phyloP scores from a whole-genome alignment of 148 eudicot genomes.

The Arctostaphylos glauca region DNA sequence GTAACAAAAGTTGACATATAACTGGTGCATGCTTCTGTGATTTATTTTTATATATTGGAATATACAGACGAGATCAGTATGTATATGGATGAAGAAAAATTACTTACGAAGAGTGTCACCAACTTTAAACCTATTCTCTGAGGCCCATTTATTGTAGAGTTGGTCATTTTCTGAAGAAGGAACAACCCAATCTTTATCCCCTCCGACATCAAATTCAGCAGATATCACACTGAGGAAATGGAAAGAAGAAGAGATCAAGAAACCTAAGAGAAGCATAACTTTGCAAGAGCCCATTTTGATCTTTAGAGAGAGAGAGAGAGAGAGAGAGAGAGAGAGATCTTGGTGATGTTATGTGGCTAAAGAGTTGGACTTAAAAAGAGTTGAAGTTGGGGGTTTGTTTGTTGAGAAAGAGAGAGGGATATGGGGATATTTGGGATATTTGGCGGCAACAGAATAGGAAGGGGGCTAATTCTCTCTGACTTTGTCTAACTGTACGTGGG shows the following conservation, averaged over 20 bases:
- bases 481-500: conserved; percentile 5
- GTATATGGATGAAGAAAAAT: neutral
- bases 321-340: neutral
- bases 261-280: neutral
- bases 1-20: no score
- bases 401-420: neutral
- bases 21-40: no score
- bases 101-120: conserved; percentile 60
- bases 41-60: no score
- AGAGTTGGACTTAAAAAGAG: neutral
- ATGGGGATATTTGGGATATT: neutral
- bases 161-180: conserved; percentile 36
- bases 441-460: conserved; percentile 13
- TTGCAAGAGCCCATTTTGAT: neutral
- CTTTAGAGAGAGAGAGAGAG: neutral
- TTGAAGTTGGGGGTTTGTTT: neutral
- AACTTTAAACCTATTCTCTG: conserved; percentile 44
- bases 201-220: conserved; percentile 48
- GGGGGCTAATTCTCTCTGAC: conserved; percentile 2
- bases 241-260: neutral
- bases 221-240: neutral
- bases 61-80: no score
- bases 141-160: conserved; percentile 53
- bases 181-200: conserved; percentile 41
- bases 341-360: neutral